phyloP scores from a whole-genome alignment of 352 stramenopile genomes.

The Pythium dissimile region DNA sequence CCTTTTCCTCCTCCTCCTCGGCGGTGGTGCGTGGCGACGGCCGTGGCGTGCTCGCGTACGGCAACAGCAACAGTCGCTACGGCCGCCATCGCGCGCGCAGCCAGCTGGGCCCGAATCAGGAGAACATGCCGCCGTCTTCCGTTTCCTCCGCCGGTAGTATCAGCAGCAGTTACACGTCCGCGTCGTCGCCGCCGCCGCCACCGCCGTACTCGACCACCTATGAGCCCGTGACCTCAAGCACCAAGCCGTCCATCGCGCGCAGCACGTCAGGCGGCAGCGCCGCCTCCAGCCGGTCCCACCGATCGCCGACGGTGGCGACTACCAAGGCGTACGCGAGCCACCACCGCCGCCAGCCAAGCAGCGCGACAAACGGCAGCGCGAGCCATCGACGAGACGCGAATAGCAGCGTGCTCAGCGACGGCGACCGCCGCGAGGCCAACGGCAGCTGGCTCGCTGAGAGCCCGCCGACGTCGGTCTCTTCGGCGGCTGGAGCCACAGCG shows the following conservation, averaged over 20 bases:
- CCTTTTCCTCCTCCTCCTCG: background rate
- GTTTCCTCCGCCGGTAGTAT: too few relatives aligned
- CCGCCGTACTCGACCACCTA: constrained; percentile 14
- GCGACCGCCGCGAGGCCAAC: constrained; percentile 11
- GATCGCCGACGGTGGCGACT: constrained; percentile 4
- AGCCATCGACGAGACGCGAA: constrained; percentile 19
- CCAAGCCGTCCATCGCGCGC: constrained; percentile 16
- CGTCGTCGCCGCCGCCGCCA: constrained; percentile 18
- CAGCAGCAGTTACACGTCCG: constrained; percentile 9
- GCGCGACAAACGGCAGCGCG: background rate
- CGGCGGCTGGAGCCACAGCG: background rate
- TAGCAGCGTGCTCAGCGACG: constrained; percentile 13
- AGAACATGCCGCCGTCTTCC: background rate
- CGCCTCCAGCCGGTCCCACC: constrained; percentile 10
- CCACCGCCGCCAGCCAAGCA: constrained; percentile 2
- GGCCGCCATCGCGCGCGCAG: constrained; percentile 24
- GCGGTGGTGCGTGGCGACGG: background rate
- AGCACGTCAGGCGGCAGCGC: constrained; percentile 15
- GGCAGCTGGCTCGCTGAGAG: constrained; percentile 14
- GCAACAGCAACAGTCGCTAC: constrained; percentile 23
- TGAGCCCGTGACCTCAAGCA: constrained; percentile 8
- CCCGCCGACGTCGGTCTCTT: constrained; percentile 8
- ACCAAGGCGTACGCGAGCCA: background rate
- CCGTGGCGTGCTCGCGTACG: constrained; percentile 8
- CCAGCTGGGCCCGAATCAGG: constrained; percentile 17